Base-by-base conservation (phyloP, 352 stramenopile genomes). In the Saprolegnia parasitica region DNA sequence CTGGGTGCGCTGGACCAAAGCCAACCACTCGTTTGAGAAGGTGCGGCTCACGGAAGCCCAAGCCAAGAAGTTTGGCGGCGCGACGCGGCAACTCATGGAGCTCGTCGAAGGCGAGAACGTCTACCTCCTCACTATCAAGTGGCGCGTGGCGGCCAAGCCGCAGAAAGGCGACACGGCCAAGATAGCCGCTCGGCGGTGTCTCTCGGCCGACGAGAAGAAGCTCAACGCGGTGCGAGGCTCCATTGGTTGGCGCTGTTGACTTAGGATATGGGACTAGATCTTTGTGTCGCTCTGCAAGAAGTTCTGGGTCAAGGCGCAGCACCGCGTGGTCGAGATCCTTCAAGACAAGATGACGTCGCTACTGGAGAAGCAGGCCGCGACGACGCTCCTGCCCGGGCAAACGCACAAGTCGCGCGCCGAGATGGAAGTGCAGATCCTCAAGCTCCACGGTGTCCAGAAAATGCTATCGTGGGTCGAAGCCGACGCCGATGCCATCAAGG, bases 61-160 rank as follows among this genome's bases (percentile, higher is more conserved):
- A 35, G 83, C 84, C 18, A 62, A 56, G 32, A 81, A 88, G 45
- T 94, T 94, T 66, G 87, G 84, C 15, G 79, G 73, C 62, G 83
- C 84, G 11, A 94, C 86, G 23, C 79, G 83, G 56, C 84, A 94
- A 65, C 90, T 94, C 82, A 94, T 94, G 86, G 86, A 94, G 56
- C 78, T 81, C 42, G 76, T 88, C 49, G 82, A 79, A 24, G 68
- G 73, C 21, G 64, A 29, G 32, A 81, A 78, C 50, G 78, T 74
- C 21, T 89, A 83, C 71, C 90, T 76, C 70, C 89, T 94, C 82
- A 91, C 86, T 26, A 78, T 94, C 63, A 94, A 94, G 73, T 94
- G 86, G 84, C 86, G 90, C 58, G 76, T 86, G 23, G 84, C 86
- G 8, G 84, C 80, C 55, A 94, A 94, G 72, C 80, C 81, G 10